Base-by-base conservation (phyloP, 495 filamentous ascomycete species). In the Darksidea phi region DNA sequence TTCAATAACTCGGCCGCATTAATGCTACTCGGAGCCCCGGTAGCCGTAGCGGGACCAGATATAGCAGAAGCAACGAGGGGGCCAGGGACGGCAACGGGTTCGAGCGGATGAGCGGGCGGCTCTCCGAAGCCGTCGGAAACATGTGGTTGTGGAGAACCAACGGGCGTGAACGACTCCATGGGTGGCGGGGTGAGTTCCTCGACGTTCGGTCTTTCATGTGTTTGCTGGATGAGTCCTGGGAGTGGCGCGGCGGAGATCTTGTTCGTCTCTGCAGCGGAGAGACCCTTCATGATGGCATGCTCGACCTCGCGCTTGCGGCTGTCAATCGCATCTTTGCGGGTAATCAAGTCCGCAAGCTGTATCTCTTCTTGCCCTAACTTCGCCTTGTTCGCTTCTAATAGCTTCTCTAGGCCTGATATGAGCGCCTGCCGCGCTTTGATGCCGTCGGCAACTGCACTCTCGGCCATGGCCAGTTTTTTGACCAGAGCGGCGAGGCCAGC, bases 401-500 rank as follows among this genome's bases (percentile, higher is more conserved):
- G 73, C 63, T 88, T 93, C 73, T 96, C 91, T 6, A 97, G 78
- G 1, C 85, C 90, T 21, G 81, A 77, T 12, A 97, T 85, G 20
- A 97, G 79, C 20, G 84, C 80, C 41, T 81, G 81, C 17, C 95
- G 88, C 1, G 91, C 89, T 68, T 93, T 92, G 70, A 99, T 90
- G 59, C 88, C 88, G 58, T 95, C 90, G 2, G 89, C 87, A 1
- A 97, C 89, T 0, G 92, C 92, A 42, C 84, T 88, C 74, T 97
- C 91, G n/a, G 94, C 94, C 55, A 83, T 90, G 34, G 91, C 90
- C 15, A 99, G 82, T 2, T 83, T 85, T 75, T 94, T 96, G 49
- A 97, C 79, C 7, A 99, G 78, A 2, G 89, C 85, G 62, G 86
- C 90, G 18, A 98, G 86, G 15, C 91, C 87, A 25, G 95, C 95